Conservation (phyloP, 345 rosid genomes). For the Trapa incisa region DNA sequence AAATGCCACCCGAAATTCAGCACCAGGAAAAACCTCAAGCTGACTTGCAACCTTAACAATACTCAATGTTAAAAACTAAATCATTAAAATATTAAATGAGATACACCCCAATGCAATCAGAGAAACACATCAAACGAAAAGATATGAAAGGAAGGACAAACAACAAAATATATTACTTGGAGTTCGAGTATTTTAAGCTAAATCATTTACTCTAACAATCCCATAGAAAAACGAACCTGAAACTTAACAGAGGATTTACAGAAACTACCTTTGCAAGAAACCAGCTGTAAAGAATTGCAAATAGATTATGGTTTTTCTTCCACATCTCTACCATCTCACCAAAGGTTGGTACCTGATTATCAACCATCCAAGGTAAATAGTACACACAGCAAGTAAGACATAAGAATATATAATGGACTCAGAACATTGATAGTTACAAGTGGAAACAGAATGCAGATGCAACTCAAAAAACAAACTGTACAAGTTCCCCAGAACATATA, state of each 20-base stretch:
- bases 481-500: not conserved
- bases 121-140: not conserved
- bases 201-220: not conserved
- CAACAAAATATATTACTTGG: not conserved
- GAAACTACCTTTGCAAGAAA: constrained; percentile 82
- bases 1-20: constrained; percentile 87
- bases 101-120: not conserved
- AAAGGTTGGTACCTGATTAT: constrained; percentile 63
- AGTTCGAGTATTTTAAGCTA: not conserved
- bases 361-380: constrained; percentile 8
- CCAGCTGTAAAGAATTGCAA: constrained; percentile 88
- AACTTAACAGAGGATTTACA: not conserved
- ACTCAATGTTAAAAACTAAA: not conserved
- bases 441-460: not conserved
- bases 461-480: not conserved
- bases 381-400: too few species aligned
- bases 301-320: constrained; percentile 77
- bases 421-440: too few species aligned
- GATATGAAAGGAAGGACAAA: not conserved
- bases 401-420: too few species aligned
- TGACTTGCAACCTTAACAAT: constrained; percentile 49
- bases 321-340: constrained; percentile 88
- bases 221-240: not conserved
- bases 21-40: constrained; percentile 84
- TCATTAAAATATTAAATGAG: not conserved